phyloP scores from a whole-genome alignment of 495 filamentous ascomycete species.

The Daldinia childiae region DNA sequence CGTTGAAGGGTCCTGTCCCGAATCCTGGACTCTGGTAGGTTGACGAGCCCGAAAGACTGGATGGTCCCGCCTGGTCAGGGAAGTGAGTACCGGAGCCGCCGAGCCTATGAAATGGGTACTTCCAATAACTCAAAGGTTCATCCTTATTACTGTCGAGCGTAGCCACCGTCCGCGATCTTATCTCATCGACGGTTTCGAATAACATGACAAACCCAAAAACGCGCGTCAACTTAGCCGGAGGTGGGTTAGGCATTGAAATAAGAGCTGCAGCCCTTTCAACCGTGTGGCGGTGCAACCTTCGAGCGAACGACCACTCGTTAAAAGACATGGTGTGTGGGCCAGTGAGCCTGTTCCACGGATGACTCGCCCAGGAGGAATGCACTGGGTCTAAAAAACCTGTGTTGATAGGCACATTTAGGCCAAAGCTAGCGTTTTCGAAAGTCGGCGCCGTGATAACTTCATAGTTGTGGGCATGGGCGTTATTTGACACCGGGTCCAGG shows the following conservation, averaged over 20 bases:
- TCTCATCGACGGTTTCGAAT: slow-evolving; percentile 60
- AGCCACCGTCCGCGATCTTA: slow-evolving; percentile 56
- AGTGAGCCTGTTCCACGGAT: slow-evolving; percentile 48
- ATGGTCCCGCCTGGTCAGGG: slow-evolving; percentile 36
- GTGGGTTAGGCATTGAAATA: slow-evolving; percentile 63
- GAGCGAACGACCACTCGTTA: slow-evolving; percentile 74
- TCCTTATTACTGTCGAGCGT: slow-evolving; percentile 51
- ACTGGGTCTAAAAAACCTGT: slow-evolving; percentile 25
- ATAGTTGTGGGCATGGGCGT: slow-evolving; percentile 34
- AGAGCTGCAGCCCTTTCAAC: slow-evolving; percentile 71
- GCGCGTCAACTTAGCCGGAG: slow-evolving; percentile 59
- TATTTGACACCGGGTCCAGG: slow-evolving; percentile 8
- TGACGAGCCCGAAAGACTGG: slow-evolving; percentile 44
- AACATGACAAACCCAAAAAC: slow-evolving; percentile 74
- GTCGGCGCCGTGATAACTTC: slow-evolving; percentile 51
- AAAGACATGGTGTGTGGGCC: slow-evolving; percentile 60
- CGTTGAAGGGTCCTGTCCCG: slow-evolving; percentile 53
- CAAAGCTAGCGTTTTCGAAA: slow-evolving; percentile 50
- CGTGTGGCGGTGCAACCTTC: slow-evolving; percentile 72
- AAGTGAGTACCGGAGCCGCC: slow-evolving; percentile 77
- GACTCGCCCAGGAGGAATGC: slow-evolving; percentile 29
- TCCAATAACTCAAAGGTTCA: slow-evolving; percentile 66
- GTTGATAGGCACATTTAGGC: slow-evolving; percentile 19
- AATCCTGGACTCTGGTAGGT: slow-evolving; percentile 54
- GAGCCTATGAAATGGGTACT: slow-evolving; percentile 70